Base-by-base conservation (phyloP, 2,329 filamentous ascomycete species). In the Colletotrichum destructivum region DNA sequence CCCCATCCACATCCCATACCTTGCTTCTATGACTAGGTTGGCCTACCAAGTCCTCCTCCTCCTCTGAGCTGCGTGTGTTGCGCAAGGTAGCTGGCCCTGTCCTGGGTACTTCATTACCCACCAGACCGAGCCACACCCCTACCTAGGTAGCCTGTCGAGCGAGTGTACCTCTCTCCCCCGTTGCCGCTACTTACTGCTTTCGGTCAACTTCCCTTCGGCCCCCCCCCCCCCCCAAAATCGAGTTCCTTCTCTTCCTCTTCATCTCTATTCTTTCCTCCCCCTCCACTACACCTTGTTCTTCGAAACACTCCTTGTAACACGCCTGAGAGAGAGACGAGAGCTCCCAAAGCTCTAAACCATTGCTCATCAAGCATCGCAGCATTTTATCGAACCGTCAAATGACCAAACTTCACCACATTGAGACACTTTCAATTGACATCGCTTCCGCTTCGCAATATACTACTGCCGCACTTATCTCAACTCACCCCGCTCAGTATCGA, bases 401-500 rank as follows among this genome's bases (percentile, higher is more conserved):
- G 73, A 67, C 60, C 56, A 64, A 61, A 56, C 66, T 59, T 67
- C 62, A 62, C 61, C 73, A 63, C 76, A 72, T 70, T 63, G 65
- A 74, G 66, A 71, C 68, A 70, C 68, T 74, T 59, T 77, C 80
- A 81, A 82, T 82, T 82, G 80, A 79, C 73, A 74, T 71, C 75
- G 60, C 71, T 68, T 71, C 70, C 75, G 55, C 71, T 62, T 70
- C 70, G 63, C 71, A 60, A 71, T 52, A 69, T 47, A 63, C 62
- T 69, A 66, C 47, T 38, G 38, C 61, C 51, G 62, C 52, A 78
- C 77, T 79, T 78, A 77, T 78, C 69, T 69, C 70, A 64, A 61
- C 63, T 76, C 77, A 77, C 77, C 76, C 77, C 78, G 74, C 77
- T 75, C 77, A 66, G 82, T 87, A 85, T 78, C 71, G 72, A 76